Evolutionary conservation across 2,329 filamentous ascomycete species (phyloP), one percentile per base, ranked within the genome.

Genomic region (Trichoderma semiorbis): DNA sequence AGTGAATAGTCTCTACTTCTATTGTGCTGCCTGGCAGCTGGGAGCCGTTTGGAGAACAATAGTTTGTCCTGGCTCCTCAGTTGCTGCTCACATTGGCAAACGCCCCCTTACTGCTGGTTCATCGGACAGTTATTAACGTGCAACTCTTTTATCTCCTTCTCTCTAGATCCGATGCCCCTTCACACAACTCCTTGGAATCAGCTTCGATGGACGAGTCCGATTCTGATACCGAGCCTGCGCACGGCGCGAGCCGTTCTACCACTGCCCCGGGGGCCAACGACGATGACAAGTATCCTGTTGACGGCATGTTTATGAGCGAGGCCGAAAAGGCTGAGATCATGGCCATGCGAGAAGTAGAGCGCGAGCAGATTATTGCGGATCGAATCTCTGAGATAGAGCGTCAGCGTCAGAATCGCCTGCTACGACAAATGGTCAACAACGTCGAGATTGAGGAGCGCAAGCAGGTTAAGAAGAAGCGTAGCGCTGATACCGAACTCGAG

Each of bases 151-250:
- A 43, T 62, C 60, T 24, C 55, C 58, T 21, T 3, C 58, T 43
- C 53, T 71, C 78, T 95, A 92, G 70, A 95, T 92, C 91, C 26
- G 67, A 69, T 62, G 85, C 86, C 16, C 90, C 90, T 11, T 92
- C 92, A 21, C 91, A 90, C 66, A 88, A 90, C 79, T 97, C 94
- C 7, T 88, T 92, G 67, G 88, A 91, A 77, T 97, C 94, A 12
- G 94, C 91, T 26, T 92, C 93, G 26, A 97, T 97, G 94, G 94
- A 95, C 73, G 93, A 96, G 80, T 96, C 92, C 60, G 92, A 94
- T 74, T 93, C 93, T 18, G 83, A 85, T 36, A 82, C 79, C 55
- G 83, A 85, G 84, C 85, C 71, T 82, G 86, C 69, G 83, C 87
- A 66, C 81, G 74, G 72, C 63, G 69, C 43, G 18, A 74, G 73